Percentiles rank a stretch among this genome's conserved stretches.
These are phyloP conservation scores for Dictyostelium capitatum DNA, from an alignment of 78 protist species.

Conservation along the genomic window DNA sequence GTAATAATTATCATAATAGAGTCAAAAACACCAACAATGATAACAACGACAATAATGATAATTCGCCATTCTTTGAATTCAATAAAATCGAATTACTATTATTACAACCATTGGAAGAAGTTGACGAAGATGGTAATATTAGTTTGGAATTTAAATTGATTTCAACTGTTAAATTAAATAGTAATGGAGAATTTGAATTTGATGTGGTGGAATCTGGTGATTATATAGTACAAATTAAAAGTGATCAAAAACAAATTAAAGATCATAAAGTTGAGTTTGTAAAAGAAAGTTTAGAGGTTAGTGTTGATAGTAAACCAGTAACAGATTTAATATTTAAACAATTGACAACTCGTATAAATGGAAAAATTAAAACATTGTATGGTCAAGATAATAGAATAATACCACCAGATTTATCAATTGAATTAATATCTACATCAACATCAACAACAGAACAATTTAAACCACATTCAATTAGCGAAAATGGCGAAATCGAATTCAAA, in stretches of 20 bases:
- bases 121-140: neutral
- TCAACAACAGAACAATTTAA: neutral
- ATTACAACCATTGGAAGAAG: neutral
- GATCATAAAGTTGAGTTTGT: neutral
- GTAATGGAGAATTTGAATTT: neutral
- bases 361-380: neutral
- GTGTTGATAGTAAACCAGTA: neutral
- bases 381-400: neutral
- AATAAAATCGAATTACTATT: neutral
- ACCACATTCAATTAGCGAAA: neutral
- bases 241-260: neutral
- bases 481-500: neutral
- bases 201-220: neutral
- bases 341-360: neutral
- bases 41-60: neutral
- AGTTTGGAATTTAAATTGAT: neutral
- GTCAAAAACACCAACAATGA: neutral
- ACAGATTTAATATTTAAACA: neutral
- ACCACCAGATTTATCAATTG: neutral
- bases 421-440: neutral
- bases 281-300: neutral
- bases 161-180: neutral
- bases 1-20: too few species aligned
- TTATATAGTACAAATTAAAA: constrained; percentile 5
- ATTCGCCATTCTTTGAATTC: neutral